Evolutionary conservation across 495 filamentous ascomycete species (phyloP), one percentile per base, ranked within the genome.

Genomic region (Daldinia caldariorum): DNA sequence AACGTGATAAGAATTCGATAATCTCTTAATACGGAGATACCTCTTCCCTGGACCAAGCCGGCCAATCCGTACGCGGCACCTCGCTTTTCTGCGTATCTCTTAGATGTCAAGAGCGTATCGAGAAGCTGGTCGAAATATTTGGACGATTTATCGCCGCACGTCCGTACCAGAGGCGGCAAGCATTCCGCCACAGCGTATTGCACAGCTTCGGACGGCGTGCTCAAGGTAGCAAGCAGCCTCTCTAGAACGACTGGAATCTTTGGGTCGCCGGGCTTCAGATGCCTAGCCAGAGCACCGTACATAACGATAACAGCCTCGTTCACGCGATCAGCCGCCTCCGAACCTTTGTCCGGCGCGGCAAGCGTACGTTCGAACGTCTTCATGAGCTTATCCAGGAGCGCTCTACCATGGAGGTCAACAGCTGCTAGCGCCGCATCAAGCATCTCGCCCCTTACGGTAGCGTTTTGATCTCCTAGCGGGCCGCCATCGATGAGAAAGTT

Each of bases 231-330:
- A 37, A 98, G 85, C 16, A 99, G 83, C 61, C 92, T 87, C 65
- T 92, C 88, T 34, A 98, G 87, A 53, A 97, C 94, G 10, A 89
- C 88, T 7, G 92, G 92, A 45, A 98, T 85, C 62, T 95, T 92
- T 58, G 86, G 79, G 75, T 99, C 95, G 6, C 93, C 92, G 2
- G 88, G 81, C 66, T 90, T 89, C 45, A 99, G 82, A 83, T 99
- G 95, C 31, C 92, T 86, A 12, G 93, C 95, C 13, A 99, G 80
- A 35, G 95, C 93, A 72, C 95, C 95, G 73, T 98, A 99, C 66
- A 99, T 89, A 61, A 99, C 94, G 67, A 99, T 93, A 29, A 99
- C 93, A 4, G 95, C 95, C 80, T 99, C 95, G 73, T 97, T 97
- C 69, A 98, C 91, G 45, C 90, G 85, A 72, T 99, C 95, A 7